Conservation (phyloP, 441 rosid species). For the Theobroma grandiflorum region DNA sequence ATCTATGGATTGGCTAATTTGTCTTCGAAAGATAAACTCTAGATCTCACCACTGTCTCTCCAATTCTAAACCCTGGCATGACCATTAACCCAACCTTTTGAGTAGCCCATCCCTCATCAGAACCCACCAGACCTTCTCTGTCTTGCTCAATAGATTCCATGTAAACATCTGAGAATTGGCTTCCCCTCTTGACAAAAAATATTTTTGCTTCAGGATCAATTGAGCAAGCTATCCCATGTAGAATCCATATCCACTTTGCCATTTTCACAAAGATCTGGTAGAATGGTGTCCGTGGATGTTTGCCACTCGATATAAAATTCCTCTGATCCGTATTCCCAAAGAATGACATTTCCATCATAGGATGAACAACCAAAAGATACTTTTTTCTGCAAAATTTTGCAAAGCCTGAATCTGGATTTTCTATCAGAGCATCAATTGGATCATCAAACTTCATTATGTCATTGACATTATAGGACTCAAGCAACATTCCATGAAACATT, state of each 20-base stretch:
- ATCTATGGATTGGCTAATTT: neutral
- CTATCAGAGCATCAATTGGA: constrained; percentile 49
- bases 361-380: constrained; percentile 71
- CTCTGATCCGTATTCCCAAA: constrained; percentile 75
- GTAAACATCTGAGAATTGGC: constrained; percentile 53
- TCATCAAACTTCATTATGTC: constrained; percentile 54
- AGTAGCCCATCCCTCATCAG: constrained; percentile 24
- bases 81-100: constrained; percentile 61
- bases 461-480: constrained; percentile 42
- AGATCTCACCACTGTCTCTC: constrained; percentile 49
- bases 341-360: constrained; percentile 72
- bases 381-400: constrained; percentile 59
- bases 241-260: constrained; percentile 80
- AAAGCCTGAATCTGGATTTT: constrained; percentile 56
- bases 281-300: constrained; percentile 73
- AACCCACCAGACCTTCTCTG: constrained; percentile 11
- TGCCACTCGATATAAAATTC: constrained; percentile 51
- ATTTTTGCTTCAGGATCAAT: constrained; percentile 60
- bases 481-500: constrained; percentile 62
- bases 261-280: constrained; percentile 64
- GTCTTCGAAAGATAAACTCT: constrained; percentile 56
- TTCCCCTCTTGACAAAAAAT: constrained; percentile 60
- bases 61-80: constrained; percentile 70
- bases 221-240: constrained; percentile 62
- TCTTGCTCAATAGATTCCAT: constrained; percentile 58